These are phyloP conservation scores for Yamadazyma sp. DNA, from an alignment of 1,139 yeast species.

Conservation along the genomic window DNA sequence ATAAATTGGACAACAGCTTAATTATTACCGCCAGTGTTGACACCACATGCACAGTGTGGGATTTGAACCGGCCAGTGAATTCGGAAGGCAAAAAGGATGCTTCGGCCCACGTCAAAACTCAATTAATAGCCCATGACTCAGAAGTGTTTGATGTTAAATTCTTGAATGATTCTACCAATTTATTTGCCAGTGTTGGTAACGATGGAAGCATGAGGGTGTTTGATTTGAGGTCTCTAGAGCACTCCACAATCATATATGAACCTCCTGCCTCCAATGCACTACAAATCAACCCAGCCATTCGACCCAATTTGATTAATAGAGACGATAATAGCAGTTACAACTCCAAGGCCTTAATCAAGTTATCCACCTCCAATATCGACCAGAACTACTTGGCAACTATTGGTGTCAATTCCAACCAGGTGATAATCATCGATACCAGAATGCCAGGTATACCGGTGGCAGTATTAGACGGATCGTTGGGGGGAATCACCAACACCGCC, in stretches of 20 bases:
- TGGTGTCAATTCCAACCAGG: constrained; percentile 65
- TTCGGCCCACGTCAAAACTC: constrained; percentile 81
- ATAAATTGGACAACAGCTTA: constrained; percentile 62
- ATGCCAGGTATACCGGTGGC: constrained; percentile 82
- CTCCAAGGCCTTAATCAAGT: constrained; percentile 65
- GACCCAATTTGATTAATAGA: constrained; percentile 6
- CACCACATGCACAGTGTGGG: constrained; percentile 98
- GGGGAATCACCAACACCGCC: constrained; percentile 45
- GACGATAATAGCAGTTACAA: constrained; percentile 19
- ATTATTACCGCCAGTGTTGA: constrained; percentile 88
- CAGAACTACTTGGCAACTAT: constrained; percentile 79
- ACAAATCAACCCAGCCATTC: constrained; percentile 8
- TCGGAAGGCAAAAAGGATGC: constrained; percentile 33
- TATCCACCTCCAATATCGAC: constrained; percentile 79
- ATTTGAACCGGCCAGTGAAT: constrained; percentile 44
- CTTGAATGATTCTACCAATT: constrained; percentile 68
- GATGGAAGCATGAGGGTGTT: constrained; percentile 94
- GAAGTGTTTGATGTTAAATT: constrained; percentile 94
- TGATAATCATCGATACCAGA: constrained; percentile 78
- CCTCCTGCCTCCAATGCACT: constrained; percentile 22
- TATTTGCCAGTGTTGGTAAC: constrained; percentile 91
- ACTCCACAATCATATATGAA: constrained; percentile 91
- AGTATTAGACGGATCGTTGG: constrained; percentile 65
- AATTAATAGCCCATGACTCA: constrained; percentile 92
- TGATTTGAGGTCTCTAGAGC: constrained; percentile 86